A percentile compares a stretch with the other conserved stretches of the same genome.
Evolutionary conservation across 2,329 filamentous ascomycete genomes (phyloP).

Genomic region (Aspergillus spinulosporus): DNA sequence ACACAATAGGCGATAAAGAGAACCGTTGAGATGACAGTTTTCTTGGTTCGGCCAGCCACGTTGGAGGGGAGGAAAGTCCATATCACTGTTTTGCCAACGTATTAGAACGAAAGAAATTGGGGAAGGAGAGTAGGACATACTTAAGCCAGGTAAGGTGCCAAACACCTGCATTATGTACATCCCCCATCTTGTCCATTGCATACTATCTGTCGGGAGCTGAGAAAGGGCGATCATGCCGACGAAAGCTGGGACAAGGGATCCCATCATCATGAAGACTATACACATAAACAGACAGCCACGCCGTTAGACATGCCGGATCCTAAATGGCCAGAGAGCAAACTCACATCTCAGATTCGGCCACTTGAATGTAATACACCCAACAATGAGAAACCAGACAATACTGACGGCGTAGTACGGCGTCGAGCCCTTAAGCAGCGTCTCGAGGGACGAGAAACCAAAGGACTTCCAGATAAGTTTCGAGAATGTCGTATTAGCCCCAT

Average conservation of each 20-base stretch:
- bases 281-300: neutral
- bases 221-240: neutral
- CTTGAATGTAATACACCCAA: neutral
- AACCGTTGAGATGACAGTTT: neutral
- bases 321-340: neutral
- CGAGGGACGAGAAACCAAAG: neutral
- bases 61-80: conserved; percentile 2
- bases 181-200: conserved; percentile 2
- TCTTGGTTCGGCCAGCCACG: conserved; percentile 6
- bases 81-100: neutral
- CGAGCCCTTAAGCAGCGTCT: neutral
- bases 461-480: conserved; percentile 1
- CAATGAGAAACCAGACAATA: neutral
- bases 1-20: conserved; percentile 4
- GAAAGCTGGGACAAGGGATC: neutral
- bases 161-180: conserved; percentile 7
- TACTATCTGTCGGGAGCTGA: neutral
- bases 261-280: neutral
- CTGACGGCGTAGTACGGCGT: neutral
- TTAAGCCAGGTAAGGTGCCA: neutral
- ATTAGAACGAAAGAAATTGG: neutral
- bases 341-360: neutral
- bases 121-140: neutral
- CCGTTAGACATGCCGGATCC: neutral
- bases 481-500: neutral